Evolutionary conservation across 1,139 yeast species (phyloP), one percentile per base, ranked within the genome.

Genomic region (Yamadazyma kanchanaburiensis): DNA sequence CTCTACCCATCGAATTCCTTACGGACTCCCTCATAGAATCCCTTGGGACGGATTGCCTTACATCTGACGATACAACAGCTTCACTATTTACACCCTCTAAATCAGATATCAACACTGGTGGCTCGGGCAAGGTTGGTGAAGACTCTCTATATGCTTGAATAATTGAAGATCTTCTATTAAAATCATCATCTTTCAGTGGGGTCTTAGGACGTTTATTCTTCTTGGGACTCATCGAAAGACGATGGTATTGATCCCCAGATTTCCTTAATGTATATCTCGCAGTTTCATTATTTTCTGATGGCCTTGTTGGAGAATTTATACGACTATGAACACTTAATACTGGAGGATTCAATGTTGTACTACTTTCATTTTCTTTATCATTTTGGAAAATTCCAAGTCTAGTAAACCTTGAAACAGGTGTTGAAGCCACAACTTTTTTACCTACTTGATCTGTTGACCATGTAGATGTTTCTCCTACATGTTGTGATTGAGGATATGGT

Each of bases 61-160:
- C n/a, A n/a, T n/a, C n/a, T n/a, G n/a, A n/a, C n/a, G n/a, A n/a
- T n/a, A n/a, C n/a, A n/a, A n/a, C n/a, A n/a, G n/a, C n/a, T n/a
- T n/a, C n/a, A n/a, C n/a, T n/a, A n/a, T n/a, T n/a, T n/a, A n/a
- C n/a, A n/a, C n/a, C n/a, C 1, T 55, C 60, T 16, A 57, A 34
- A 30, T 64, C 72, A 2, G 71, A 64, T 26, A 55, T 48, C 15
- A 67, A 47, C 5, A 62, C 53, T 2, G 74, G 74, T 3, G 73
- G 70, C 34, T 65, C 67, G 0, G 75, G 75, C 18, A 70, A 59
- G 8, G 74, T 69, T 1, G 79, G 78, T 2, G 77, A 72, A 0
- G 77, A 71, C 35, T 70, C 67, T 28, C 65, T 50, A 26, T 64
- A 58, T 28, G 60, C 58, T 32, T 65, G 66, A 12, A 70, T 64